phyloP scores from a whole-genome alignment of 176 grass and related monocot genomes.

The Musa beccarii region DNA sequence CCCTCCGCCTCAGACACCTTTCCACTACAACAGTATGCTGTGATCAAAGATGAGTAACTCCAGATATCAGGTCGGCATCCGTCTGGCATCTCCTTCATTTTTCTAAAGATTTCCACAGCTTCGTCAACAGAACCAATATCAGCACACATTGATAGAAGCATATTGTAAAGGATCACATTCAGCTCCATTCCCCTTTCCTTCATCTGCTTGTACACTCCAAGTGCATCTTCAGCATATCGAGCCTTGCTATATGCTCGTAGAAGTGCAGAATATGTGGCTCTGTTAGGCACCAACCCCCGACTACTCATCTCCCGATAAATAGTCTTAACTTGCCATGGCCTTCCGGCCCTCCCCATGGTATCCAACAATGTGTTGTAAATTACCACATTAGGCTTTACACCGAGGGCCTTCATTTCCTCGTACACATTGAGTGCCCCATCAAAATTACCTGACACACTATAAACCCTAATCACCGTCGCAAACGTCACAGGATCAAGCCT shows the following conservation, averaged over 20 bases:
- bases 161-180: slow-evolving; percentile 51
- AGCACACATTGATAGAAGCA: slow-evolving; percentile 81
- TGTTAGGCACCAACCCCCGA: slow-evolving; percentile 35
- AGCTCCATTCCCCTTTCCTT: slow-evolving; percentile 41
- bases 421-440: slow-evolving; percentile 76
- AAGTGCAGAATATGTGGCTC: slow-evolving; percentile 48
- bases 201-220: slow-evolving; percentile 48
- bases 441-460: slow-evolving; percentile 56
- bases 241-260: slow-evolving; percentile 71
- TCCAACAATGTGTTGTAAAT: slow-evolving; percentile 81
- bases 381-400: slow-evolving; percentile 61
- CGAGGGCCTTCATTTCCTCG: slow-evolving; percentile 79
- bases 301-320: slow-evolving; percentile 64
- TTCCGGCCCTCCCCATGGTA: slow-evolving; percentile 63
- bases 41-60: slow-evolving; percentile 84
- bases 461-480: slow-evolving; percentile 55
- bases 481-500: slow-evolving; percentile 56
- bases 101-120: slow-evolving; percentile 57
- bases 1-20: slow-evolving; percentile 50
- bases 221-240: slow-evolving; percentile 69
- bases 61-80: slow-evolving; percentile 54
- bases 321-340: slow-evolving; percentile 90
- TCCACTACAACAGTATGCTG: slow-evolving; percentile 61
- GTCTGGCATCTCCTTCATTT: slow-evolving; percentile 60
- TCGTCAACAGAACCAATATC: slow-evolving; percentile 71